Evolutionary conservation across 768 basidiomycete species (phyloP).

Genomic region (Naganishia onofrii): DNA sequence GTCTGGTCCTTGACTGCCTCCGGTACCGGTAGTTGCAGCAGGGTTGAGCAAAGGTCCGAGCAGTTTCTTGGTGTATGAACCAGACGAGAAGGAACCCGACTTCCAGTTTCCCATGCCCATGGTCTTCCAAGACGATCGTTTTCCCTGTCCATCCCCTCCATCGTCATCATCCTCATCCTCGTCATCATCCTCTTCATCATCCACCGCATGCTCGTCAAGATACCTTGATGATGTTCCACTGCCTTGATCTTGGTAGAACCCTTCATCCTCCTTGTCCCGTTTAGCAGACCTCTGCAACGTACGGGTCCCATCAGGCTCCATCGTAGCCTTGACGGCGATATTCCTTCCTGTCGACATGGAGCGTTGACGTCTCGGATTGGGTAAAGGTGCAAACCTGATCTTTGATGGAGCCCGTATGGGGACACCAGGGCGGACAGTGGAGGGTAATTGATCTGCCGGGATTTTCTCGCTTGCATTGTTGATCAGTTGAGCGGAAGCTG

Average conservation of each 20-base stretch:
- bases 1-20: not conserved
- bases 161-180: slow-evolving; percentile 37
- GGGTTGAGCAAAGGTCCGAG: slow-evolving; percentile 43
- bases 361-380: slow-evolving; percentile 64
- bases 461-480: slow-evolving; percentile 19
- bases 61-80: slow-evolving; percentile 51
- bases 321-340: slow-evolving; percentile 37
- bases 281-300: slow-evolving; percentile 32
- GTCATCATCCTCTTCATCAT: slow-evolving; percentile 28
- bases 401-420: slow-evolving; percentile 32
- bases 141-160: slow-evolving; percentile 30
- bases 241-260: not conserved
- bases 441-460: slow-evolving; percentile 14
- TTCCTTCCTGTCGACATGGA: slow-evolving; percentile 46
- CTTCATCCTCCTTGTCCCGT: slow-evolving; percentile 3
- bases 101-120: slow-evolving; percentile 24
- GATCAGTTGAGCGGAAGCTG: slow-evolving; percentile 3
- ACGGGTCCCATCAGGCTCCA: slow-evolving; percentile 36
- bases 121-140: slow-evolving; percentile 44
- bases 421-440: slow-evolving; percentile 7
- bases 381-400: slow-evolving; percentile 83
- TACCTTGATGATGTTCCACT: not conserved
- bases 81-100: slow-evolving; percentile 24
- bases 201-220: slow-evolving; percentile 23
- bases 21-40: not conserved